Base-by-base conservation (phyloP, 768 basidiomycete genomes). In the Boletus insuetus region DNA sequence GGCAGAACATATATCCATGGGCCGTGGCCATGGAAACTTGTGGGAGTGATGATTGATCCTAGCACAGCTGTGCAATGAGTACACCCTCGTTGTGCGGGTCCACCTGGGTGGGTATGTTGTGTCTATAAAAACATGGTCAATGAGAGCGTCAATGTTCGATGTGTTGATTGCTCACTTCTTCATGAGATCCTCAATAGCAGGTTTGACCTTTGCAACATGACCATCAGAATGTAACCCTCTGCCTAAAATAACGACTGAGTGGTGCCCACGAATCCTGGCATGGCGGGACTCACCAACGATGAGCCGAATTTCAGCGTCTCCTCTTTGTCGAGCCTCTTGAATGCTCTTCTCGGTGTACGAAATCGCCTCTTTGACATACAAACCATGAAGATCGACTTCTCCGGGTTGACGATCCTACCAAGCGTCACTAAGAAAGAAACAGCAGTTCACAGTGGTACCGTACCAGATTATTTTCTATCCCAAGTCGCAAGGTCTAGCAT, bases 331-430 rank as follows among this genome's bases (percentile, higher is more conserved):
- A 14, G 90, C 92, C 34, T 81, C 73, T 64, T 82, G 73, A 26
- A 97, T 80, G 13, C 88, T 86, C 22, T 69, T 63, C 59, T 98
- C 95, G 2, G 83, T 85, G 49, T 79, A 80, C 41, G 80, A 75
- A 46, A 96, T 83, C 20, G 94, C 92, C 73, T 98, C 96, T 66
- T 92, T 93, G 57, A 96, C 94, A 69, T 91, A 96, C 4, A 98
- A 74, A 2, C 93, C 95, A 65, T 98, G 95, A 22, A 98, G 74
- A 70, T 98, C 91, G 43, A 97, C 75, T 69, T 94, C 89, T 2
- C 87, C 89, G 0, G 79, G 79, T 54, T 80, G 70, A 49, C 86
- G 85, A 56, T 89, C 84, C 82, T 86, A 64, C 58, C 2, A n/a
- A 16, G 8, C 20, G 17, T 26, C 26, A 19, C 20, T 39, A 2